Conservation (phyloP, 1,284 basidiomycete genomes). For the Erythrobasidium hasegawianum region DNA sequence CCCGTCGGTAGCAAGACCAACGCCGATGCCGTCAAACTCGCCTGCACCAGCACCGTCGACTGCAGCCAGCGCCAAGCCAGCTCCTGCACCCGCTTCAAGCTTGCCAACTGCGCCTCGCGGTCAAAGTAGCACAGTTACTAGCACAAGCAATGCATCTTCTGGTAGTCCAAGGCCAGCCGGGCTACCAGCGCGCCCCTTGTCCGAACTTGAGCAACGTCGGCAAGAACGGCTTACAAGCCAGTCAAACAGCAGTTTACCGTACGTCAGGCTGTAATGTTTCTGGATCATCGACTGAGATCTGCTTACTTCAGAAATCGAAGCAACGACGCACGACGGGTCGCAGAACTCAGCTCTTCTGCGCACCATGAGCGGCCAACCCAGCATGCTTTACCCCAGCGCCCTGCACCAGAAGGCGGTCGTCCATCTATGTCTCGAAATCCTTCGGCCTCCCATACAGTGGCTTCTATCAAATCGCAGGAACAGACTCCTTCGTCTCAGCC, state of each 20-base stretch:
- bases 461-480: too few species aligned
- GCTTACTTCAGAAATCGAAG: too few species aligned
- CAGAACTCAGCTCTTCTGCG: too few species aligned
- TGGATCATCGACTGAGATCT: too few species aligned
- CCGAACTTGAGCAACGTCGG: background rate
- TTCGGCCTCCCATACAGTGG: background rate
- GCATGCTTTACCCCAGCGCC: background rate
- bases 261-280: background rate
- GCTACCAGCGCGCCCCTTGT: background rate
- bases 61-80: background rate
- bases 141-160: background rate
- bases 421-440: background rate
- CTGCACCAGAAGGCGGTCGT: background rate
- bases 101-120: background rate
- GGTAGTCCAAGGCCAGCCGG: constrained; percentile 1
- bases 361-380: too few species aligned
- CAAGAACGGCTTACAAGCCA: background rate
- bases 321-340: too few species aligned
- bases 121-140: too few species aligned
- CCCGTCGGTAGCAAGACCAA: background rate
- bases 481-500: background rate
- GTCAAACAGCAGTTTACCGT: background rate
- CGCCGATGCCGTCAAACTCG: background rate
- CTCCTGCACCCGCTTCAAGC: background rate
- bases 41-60: background rate